These are phyloP conservation scores for Adiantum capillusveneris DNA, from an alignment of 75 land plant species.

Conservation along the genomic window DNA sequence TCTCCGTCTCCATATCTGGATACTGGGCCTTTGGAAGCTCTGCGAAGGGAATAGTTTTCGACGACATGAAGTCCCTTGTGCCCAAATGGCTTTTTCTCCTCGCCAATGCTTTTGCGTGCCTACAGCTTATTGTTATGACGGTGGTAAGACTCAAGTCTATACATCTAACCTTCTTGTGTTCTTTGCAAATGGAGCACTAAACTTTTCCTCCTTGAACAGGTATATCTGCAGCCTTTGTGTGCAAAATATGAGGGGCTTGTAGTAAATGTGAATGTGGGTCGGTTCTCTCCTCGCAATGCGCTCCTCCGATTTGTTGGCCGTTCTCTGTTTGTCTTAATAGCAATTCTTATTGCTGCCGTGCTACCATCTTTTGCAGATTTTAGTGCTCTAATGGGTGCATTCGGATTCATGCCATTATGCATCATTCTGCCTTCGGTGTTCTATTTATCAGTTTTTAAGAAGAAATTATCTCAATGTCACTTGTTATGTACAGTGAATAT, in stretches of 20 bases:
- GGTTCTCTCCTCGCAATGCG: slow-evolving; percentile 52
- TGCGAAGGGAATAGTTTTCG: slow-evolving; percentile 34
- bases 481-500: slow-evolving; percentile 39
- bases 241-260: slow-evolving; percentile 45
- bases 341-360: slow-evolving; percentile 60
- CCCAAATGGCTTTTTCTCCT: background rate
- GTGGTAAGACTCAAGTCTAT: background rate
- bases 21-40: slow-evolving; percentile 88
- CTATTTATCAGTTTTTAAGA: slow-evolving; percentile 49
- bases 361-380: slow-evolving; percentile 89
- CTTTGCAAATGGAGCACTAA: too few relatives aligned
- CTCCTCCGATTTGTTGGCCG: slow-evolving; percentile 46
- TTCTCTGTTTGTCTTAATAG: slow-evolving; percentile 28
- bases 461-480: slow-evolving; percentile 20
- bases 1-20: slow-evolving; percentile 63
- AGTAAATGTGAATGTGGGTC: slow-evolving; percentile 26
- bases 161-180: too few relatives aligned
- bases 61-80: slow-evolving; percentile 39
- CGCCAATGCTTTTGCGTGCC: background rate
- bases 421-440: slow-evolving; percentile 56
- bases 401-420: slow-evolving; percentile 72
- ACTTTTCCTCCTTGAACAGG: slow-evolving; percentile 22
- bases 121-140: background rate
- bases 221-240: slow-evolving; percentile 65
- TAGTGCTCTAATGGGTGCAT: slow-evolving; percentile 57